phyloP scores from a whole-genome alignment of 163 green algal species.

The Chlamydomonas reinhardtii region DNA sequence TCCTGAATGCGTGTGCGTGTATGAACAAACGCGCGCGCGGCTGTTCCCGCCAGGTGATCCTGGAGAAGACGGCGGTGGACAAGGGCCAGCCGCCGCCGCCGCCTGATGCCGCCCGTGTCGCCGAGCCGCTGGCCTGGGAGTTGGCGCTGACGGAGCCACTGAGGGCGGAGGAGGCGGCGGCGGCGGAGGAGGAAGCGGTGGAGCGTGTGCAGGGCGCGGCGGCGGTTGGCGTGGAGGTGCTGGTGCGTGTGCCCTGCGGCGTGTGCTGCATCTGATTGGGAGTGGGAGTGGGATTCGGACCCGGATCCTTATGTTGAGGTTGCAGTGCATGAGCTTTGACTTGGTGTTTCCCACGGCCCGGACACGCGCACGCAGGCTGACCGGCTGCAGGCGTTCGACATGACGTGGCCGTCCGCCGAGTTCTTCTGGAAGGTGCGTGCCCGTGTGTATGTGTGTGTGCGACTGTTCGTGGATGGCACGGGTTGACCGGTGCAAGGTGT shows the following conservation, averaged over 20 bases:
- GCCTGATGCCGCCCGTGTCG: background rate
- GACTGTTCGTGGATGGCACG: too few relatives aligned
- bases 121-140: slow-evolving; percentile 4
- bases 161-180: background rate
- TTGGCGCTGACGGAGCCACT: background rate
- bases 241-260: background rate
- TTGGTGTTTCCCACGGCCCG: background rate
- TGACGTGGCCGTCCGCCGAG: background rate
- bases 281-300: too few relatives aligned
- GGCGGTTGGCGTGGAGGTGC: background rate
- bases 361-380: slow-evolving; percentile 6
- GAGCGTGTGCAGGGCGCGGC: too few relatives aligned
- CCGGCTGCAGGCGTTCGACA: slow-evolving; percentile 1
- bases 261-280: too few relatives aligned
- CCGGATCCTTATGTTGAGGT: too few relatives aligned
- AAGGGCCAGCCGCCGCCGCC: background rate
- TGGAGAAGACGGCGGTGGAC: slow-evolving; percentile 20
- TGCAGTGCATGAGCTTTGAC: background rate
- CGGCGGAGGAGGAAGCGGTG: too few relatives aligned
- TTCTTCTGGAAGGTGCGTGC: slow-evolving; percentile 34
- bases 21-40: too few relatives aligned
- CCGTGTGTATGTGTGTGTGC: too few relatives aligned
- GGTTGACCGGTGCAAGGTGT: too few relatives aligned
- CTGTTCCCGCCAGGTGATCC: background rate
- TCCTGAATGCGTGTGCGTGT: too few relatives aligned